phyloP scores from a whole-genome alignment of 176 grass and related monocot species.

The Aegilops bicornis region DNA sequence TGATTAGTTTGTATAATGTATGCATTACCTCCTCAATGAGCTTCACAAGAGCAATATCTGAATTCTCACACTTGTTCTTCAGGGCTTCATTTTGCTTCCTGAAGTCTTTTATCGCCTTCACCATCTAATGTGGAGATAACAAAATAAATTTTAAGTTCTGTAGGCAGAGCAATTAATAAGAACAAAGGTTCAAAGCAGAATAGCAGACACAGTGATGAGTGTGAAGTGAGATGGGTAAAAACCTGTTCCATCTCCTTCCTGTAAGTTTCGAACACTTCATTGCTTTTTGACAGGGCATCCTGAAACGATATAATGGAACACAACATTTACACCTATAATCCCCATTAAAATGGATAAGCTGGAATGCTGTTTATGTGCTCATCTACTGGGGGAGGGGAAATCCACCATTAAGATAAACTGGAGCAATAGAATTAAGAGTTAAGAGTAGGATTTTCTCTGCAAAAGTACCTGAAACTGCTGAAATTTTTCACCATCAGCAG shows the following conservation, averaged over 20 bases:
- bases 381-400: neutral
- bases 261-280: conserved; percentile 88
- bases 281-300: conserved; percentile 97
- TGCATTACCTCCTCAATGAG: conserved; percentile 86
- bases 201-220: conserved; percentile 8
- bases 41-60: conserved; percentile 88
- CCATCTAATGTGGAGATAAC: conserved; percentile 66
- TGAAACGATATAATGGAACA: conserved; percentile 37
- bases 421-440: neutral
- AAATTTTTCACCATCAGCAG: conserved; percentile 85
- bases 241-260: conserved; percentile 97
- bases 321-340: neutral
- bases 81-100: conserved; percentile 84
- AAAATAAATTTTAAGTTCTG: neutral
- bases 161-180: neutral
- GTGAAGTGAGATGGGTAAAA: conserved; percentile 17
- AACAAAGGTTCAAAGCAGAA: conserved; percentile 21
- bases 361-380: neutral
- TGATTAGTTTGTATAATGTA: conserved; percentile 18
- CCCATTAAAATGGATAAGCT: conserved; percentile 3
- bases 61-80: conserved; percentile 91
- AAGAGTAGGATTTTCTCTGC: neutral
- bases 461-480: conserved; percentile 88
- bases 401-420: neutral
- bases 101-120: conserved; percentile 72